These are phyloP conservation scores for Aureobasidium uvarum DNA, from an alignment of 2,329 filamentous ascomycete genomes.

Conservation along the genomic window DNA sequence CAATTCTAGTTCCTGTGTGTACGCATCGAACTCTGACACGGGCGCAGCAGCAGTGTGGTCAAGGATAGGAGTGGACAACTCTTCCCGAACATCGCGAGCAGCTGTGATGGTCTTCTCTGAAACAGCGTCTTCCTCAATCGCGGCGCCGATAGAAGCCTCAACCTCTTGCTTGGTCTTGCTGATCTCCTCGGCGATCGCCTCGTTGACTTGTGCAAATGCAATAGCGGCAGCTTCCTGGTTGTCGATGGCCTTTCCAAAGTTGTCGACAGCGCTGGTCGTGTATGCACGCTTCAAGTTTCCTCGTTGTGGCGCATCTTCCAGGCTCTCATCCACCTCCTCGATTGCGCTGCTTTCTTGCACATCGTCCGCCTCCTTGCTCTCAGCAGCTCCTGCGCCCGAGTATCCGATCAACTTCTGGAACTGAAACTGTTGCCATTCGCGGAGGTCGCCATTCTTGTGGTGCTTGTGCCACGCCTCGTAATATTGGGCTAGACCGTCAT, in stretches of 20 bases:
- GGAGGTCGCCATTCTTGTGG: conserved; percentile 63
- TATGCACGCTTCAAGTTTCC: conserved; percentile 49
- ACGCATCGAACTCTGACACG: conserved; percentile 61
- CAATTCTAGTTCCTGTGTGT: conserved; percentile 74
- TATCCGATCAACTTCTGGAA: conserved; percentile 86
- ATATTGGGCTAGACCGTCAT: conserved; percentile 75
- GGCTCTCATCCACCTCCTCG: conserved; percentile 42
- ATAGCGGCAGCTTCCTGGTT: conserved; percentile 50
- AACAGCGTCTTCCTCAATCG: conserved; percentile 21
- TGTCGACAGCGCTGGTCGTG: conserved; percentile 57
- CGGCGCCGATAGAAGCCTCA: conserved; percentile 35
- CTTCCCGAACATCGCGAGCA: neutral
- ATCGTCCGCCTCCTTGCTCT: conserved; percentile 38
- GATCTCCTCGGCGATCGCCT: conserved; percentile 77
- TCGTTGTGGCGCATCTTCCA: conserved; percentile 33
- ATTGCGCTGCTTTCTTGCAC: conserved; percentile 36
- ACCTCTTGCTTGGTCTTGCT: conserved; percentile 57
- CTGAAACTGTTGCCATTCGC: conserved; percentile 90
- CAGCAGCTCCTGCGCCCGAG: conserved; percentile 41
- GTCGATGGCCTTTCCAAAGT: conserved; percentile 56
- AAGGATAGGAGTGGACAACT: neutral
- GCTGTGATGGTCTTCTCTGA: conserved; percentile 18
- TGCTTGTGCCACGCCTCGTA: conserved; percentile 85
- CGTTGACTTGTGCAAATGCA: conserved; percentile 77
- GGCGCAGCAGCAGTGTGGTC: conserved; percentile 11